Conservation (phyloP, 1,284 basidiomycete genomes). For the Psilocybe mexicana region DNA sequence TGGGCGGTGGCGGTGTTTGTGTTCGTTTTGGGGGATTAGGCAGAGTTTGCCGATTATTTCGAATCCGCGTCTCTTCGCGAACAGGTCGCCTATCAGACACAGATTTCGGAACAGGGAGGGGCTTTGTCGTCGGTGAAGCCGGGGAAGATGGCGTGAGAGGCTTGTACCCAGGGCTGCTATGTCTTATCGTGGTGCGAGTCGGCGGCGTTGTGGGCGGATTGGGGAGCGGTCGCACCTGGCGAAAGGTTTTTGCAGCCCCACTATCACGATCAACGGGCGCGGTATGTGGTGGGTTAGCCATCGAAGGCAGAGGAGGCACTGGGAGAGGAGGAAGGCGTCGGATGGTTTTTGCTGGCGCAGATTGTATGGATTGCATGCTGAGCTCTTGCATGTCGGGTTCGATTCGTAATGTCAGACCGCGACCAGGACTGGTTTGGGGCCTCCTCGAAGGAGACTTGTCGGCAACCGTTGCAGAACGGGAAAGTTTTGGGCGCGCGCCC, state of each 20-base stretch:
- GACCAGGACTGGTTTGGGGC: constrained; percentile 9
- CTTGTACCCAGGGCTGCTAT: not conserved
- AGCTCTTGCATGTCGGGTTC: constrained; percentile 10
- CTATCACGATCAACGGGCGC: not conserved
- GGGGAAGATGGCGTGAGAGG: not conserved
- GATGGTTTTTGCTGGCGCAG: constrained; percentile 14
- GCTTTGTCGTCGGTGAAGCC: not conserved
- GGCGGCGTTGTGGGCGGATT: not conserved
- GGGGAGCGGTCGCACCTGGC: constrained; percentile 9
- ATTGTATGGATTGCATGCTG: constrained; percentile 11
- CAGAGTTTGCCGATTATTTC: not conserved
- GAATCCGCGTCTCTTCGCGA: not conserved
- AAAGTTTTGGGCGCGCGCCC: constrained; percentile 14
- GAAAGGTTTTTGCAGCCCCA: not conserved
- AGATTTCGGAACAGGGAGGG: constrained; percentile 15
- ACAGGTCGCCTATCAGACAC: not conserved
- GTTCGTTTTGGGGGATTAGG: not conserved
- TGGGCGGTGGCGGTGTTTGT: not conserved
- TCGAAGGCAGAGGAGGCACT: constrained; percentile 11
- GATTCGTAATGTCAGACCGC: constrained; percentile 15
- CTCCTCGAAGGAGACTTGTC: not conserved
- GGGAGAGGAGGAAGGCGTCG: constrained; percentile 10
- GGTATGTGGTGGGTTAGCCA: not conserved
- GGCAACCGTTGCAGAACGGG: constrained; percentile 4
- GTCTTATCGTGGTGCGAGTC: not conserved